phyloP scores from a whole-genome alignment of 1,284 basidiomycete genomes.

The Ganoderma resinaceum region DNA sequence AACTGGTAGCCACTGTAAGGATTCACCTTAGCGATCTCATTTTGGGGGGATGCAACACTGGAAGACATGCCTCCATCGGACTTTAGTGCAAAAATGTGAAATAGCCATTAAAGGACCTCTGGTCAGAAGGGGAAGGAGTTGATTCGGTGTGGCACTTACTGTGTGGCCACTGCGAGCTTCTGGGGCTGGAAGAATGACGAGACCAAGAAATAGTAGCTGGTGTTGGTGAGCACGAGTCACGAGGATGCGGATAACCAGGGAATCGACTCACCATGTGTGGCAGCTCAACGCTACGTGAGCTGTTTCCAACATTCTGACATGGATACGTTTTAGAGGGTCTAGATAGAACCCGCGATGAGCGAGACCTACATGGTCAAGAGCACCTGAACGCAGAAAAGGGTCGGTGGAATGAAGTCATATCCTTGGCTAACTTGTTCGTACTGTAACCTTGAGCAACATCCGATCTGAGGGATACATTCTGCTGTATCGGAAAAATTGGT shows the following conservation, averaged over 20 bases:
- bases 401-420: not conserved
- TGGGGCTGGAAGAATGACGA: not conserved
- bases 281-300: not conserved
- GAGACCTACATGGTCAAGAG: not conserved
- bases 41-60: not conserved
- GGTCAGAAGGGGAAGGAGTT: not conserved
- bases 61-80: not conserved
- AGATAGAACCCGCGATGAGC: not conserved
- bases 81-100: not conserved
- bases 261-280: not conserved
- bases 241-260: no score
- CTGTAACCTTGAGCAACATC: not conserved
- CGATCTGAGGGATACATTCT: constrained; percentile 1
- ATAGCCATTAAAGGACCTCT: not conserved
- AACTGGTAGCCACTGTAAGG: not conserved
- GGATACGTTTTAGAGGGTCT: not conserved
- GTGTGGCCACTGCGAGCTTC: not conserved
- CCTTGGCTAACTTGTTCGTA: not conserved
- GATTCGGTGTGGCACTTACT: not conserved
- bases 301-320: not conserved
- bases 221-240: not conserved
- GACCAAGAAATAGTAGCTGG: not conserved
- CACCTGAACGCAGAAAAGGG: not conserved
- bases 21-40: not conserved
- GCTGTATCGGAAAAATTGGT: not conserved